Evolutionary conservation across 2,329 filamentous ascomycete species (phyloP).

Genomic region (Aureobasidium sp.): DNA sequence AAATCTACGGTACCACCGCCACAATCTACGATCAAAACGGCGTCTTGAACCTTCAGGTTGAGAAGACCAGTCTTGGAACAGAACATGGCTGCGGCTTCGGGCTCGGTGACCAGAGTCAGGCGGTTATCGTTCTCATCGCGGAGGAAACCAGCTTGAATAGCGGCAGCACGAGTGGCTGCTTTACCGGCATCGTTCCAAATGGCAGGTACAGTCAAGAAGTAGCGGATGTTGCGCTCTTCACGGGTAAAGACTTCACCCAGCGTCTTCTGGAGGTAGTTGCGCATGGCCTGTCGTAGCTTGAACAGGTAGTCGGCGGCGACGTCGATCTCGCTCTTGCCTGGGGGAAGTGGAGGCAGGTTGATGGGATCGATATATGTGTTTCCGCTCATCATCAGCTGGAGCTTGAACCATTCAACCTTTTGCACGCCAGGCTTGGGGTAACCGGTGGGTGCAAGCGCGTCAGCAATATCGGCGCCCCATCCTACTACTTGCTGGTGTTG

Average conservation of each 20-base stretch:
- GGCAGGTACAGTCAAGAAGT: conserved; percentile 96
- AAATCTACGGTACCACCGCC: conserved; percentile 97
- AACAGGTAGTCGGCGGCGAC: conserved; percentile 99
- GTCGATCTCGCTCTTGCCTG: conserved; percentile 97
- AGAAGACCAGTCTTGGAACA: conserved; percentile 94
- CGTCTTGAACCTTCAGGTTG: conserved; percentile 96
- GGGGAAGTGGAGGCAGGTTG: conserved; percentile 92
- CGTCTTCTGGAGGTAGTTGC: conserved; percentile 89
- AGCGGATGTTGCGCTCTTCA: conserved; percentile 95
- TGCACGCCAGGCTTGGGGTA: conserved; percentile 97
- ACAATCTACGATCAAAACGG: conserved; percentile 93
- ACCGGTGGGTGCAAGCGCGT: conserved; percentile 90
- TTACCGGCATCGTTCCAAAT: conserved; percentile 99
- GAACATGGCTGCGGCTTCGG: conserved; percentile 94
- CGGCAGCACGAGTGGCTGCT: conserved; percentile 88
- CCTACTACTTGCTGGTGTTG: conserved; percentile 99
- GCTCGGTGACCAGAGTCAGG: conserved; percentile 88
- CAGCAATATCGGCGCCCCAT: conserved; percentile 96
- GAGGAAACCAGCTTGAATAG: conserved; percentile 93
- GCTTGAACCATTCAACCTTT: conserved; percentile 99
- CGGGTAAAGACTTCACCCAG: conserved; percentile 95
- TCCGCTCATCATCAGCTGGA: conserved; percentile 96
- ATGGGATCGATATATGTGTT: conserved; percentile 99
- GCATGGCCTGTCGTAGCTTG: conserved; percentile 95
- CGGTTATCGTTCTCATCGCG: conserved; percentile 97